Evolutionary conservation across 192 early-diverging fungal species (phyloP), one percentile per base, ranked within the genome.

Genomic region (Dissophora ornata): DNA sequence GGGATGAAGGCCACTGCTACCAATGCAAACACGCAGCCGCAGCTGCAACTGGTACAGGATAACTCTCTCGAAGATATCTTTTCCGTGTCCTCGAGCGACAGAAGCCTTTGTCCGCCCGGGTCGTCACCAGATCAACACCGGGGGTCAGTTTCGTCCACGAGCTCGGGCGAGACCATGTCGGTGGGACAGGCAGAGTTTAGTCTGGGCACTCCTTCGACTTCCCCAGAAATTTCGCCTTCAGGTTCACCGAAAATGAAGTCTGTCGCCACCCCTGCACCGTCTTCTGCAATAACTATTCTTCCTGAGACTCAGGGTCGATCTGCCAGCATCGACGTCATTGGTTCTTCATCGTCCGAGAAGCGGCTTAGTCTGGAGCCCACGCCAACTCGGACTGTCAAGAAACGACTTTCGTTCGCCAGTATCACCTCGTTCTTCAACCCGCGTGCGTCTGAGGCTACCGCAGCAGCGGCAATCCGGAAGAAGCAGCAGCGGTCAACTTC

Each of bases 381-480:
- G 3, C 58, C 46, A 1, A 53, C 51, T 28, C 26, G 63, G 22
- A 57, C 58, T 10, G 36, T 42, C 40, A 77, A 77, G 47, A 77
- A 77, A 36, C 49, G 64, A 19, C 73, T 77, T 7, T 77, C 73
- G 0, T 67, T 77, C 32, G 73, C 73, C 8, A 46, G 52, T 7
- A 77, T 77, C 46, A 67, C 73, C 18, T 67, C 73, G 0, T 77
- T 77, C 52, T 77, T 77, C 47, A 67, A 52, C 22, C 48, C 65
- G 7, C 54, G 59, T 25, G 19, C 29, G 10, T 54, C 49, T 3
- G 65, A 62, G 10, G 16, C 28, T 28, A 28, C 49, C 0, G 32
- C 59, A 10, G 36, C n/a, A 9, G 44, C 58, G 18, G n/a, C n/a
- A n/a, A 45, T 18, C n/a, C 50, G 45, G 36, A 65, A 77, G 49